Evolutionary conservation across 2,329 filamentous ascomycete genomes (phyloP).

Genomic region (Penicillium sp.): DNA sequence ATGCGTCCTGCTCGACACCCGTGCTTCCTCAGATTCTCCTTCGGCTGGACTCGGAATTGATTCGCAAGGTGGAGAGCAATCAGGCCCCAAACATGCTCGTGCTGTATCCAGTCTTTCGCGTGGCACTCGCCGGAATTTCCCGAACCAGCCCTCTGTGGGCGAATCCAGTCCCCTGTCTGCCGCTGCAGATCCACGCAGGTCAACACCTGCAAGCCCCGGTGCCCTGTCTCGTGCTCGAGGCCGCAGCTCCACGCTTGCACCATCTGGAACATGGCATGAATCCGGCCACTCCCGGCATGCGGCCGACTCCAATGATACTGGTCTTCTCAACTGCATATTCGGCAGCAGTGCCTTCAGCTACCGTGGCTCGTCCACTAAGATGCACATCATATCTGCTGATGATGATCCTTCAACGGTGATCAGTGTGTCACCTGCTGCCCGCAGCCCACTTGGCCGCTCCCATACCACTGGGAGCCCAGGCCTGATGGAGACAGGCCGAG

Average conservation of each 20-base stretch:
- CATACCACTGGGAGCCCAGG: conserved; percentile 38
- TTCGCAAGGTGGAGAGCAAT: conserved; percentile 27
- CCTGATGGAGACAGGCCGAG: conserved; percentile 20
- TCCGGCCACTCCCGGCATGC: conserved; percentile 35
- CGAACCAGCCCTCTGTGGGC: conserved; percentile 33
- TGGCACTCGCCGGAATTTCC: conserved; percentile 31
- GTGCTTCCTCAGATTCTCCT: conserved; percentile 26
- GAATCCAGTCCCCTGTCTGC: conserved; percentile 34
- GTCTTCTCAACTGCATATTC: conserved; percentile 56
- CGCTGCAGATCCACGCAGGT: conserved; percentile 31
- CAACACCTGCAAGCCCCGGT: conserved; percentile 32
- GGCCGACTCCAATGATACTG: conserved; percentile 50
- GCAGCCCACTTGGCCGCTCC: conserved; percentile 35
- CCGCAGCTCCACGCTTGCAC: conserved; percentile 45
- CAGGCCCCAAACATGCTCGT: conserved; percentile 33
- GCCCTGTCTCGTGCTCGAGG: conserved; percentile 39
- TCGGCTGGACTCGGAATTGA: conserved; percentile 36
- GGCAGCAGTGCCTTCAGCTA: conserved; percentile 56
- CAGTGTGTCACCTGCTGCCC: conserved; percentile 27
- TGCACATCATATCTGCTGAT: conserved; percentile 52
- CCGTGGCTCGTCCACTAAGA: conserved; percentile 56
- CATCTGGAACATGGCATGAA: conserved; percentile 30
- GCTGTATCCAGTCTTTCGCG: conserved; percentile 38
- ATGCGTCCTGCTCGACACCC: conserved; percentile 45
- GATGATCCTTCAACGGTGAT: conserved; percentile 27